Percentiles rank a stretch among this genome's conserved stretches.
Conservation (phyloP, 495 filamentous ascomycete genomes). For the Aspergillus leporis region DNA sequence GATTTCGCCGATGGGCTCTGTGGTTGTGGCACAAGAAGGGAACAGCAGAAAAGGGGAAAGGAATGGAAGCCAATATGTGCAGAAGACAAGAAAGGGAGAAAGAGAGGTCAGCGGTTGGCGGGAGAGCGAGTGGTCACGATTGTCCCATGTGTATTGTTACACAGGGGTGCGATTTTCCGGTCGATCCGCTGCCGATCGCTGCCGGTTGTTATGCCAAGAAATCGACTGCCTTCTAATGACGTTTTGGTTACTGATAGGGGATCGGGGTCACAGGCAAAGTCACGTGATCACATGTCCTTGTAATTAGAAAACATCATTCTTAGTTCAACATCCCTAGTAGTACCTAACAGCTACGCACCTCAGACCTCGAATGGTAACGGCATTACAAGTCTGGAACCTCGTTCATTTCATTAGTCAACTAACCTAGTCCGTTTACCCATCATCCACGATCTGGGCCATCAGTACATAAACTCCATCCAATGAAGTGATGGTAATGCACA, state of each 20-base stretch:
- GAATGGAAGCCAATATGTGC: constrained; percentile 14
- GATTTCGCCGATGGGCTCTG: constrained; percentile 13
- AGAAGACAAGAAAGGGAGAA: constrained; percentile 12
- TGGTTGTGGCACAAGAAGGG: constrained; percentile 5
- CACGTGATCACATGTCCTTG: too few species aligned
- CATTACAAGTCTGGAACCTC: too few species aligned
- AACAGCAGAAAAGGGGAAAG: constrained; percentile 22
- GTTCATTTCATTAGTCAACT: too few species aligned
- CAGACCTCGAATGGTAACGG: too few species aligned
- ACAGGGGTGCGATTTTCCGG: constrained; percentile 25
- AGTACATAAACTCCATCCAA: not conserved
- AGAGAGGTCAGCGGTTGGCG: constrained; percentile 25
- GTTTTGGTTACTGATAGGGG: too few species aligned
- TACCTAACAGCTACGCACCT: too few species aligned
- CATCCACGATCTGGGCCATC: too few species aligned
- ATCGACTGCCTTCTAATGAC: not conserved
- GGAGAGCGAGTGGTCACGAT: constrained; percentile 9
- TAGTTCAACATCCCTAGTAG: too few species aligned
- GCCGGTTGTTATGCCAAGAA: not conserved
- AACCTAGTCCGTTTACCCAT: too few species aligned
- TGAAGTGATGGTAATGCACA: not conserved
- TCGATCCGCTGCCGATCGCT: constrained; percentile 17
- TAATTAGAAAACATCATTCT: too few species aligned
- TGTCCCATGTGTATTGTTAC: constrained; percentile 13
- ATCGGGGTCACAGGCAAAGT: too few species aligned